Evolutionary conservation across 768 basidiomycete genomes (phyloP).

Genomic region (Russula vinacea): DNA sequence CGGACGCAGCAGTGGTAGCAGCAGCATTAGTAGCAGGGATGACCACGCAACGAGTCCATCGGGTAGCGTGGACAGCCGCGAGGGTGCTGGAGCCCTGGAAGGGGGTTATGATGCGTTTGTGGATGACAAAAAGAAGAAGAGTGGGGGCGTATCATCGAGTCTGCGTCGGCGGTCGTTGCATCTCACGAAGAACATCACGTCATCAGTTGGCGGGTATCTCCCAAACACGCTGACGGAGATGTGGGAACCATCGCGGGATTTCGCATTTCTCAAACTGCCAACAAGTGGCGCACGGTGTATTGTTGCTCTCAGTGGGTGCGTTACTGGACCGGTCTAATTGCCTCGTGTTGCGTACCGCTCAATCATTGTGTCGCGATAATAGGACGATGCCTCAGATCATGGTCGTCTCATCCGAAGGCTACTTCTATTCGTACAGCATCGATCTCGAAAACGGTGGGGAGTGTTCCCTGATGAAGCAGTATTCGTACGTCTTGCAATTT

Average conservation of each 20-base stretch:
- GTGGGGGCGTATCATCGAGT: slow-evolving; percentile 53
- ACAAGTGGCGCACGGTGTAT: slow-evolving; percentile 75
- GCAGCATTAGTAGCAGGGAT: slow-evolving; percentile 30
- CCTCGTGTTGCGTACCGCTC: not conserved
- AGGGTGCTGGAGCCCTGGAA: slow-evolving; percentile 57
- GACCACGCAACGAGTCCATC: slow-evolving; percentile 53
- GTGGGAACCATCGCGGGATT: slow-evolving; percentile 96
- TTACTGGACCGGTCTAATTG: not conserved
- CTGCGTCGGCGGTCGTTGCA: slow-evolving; percentile 70
- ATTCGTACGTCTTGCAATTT: slow-evolving; percentile 49
- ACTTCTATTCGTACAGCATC: slow-evolving; percentile 93
- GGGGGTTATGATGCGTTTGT: slow-evolving; percentile 86
- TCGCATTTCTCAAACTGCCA: slow-evolving; percentile 85
- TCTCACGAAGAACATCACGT: slow-evolving; percentile 68
- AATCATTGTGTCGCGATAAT: not conserved
- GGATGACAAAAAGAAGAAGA: slow-evolving; percentile 63
- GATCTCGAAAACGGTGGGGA: slow-evolving; percentile 96
- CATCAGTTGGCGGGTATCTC: slow-evolving; percentile 80
- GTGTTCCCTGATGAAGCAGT: slow-evolving; percentile 92
- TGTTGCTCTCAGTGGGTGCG: slow-evolving; percentile 82
- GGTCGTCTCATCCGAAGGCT: slow-evolving; percentile 94
- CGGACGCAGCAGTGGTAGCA: slow-evolving; percentile 32
- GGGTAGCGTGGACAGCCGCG: slow-evolving; percentile 61
- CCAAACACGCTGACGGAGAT: slow-evolving; percentile 90
- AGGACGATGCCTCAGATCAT: slow-evolving; percentile 95